Evolutionary conservation across 495 filamentous ascomycete species (phyloP), one percentile per base, ranked within the genome.

Genomic region (Articulospora tetracladia): DNA sequence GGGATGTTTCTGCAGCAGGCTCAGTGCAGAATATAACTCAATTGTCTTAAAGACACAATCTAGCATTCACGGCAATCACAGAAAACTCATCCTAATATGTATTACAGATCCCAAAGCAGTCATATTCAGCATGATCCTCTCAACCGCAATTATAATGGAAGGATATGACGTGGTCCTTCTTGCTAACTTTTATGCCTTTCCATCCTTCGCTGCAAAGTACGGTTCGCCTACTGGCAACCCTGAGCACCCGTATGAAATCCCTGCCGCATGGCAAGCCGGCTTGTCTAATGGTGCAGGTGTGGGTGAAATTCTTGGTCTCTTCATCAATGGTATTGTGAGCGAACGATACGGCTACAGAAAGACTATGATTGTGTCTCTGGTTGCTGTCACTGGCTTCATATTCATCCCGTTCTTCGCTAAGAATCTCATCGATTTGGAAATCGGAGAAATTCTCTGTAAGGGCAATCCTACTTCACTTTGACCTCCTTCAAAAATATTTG

Each of bases 391-490:
- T 17, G 82, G 79, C 7, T 90, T 89, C 78, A 90, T 83, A 24
- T 75, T 86, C 10, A 85, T 93, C 69, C 88, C 89, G 68, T 92
- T 92, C 76, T 89, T 86, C 11, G 88, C 88, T 6, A 82, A 84
- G 55, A 86, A 80, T 63, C 79, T 91, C 20, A 76, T 85, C 59
- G 76, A 83, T 3, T 77, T 93, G 17, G 79, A 90, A 20, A 82
- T 85, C 8, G 88, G 83, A n/a, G 88, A 91, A 70, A 89, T 92
- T 55, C 74, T 93, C 7, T 86, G 85, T n/a, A n/a, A n/a, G n/a
- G n/a, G n/a, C n/a, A n/a, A n/a, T n/a, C n/a, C n/a, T n/a, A n/a
- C n/a, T n/a, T n/a, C n/a, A n/a, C n/a, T n/a, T n/a, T n/a, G n/a
- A n/a, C n/a, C n/a, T n/a, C n/a, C n/a, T n/a, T n/a, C n/a, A n/a